Conservation (phyloP, 139 green algal species). For the Asterochloris erici region DNA sequence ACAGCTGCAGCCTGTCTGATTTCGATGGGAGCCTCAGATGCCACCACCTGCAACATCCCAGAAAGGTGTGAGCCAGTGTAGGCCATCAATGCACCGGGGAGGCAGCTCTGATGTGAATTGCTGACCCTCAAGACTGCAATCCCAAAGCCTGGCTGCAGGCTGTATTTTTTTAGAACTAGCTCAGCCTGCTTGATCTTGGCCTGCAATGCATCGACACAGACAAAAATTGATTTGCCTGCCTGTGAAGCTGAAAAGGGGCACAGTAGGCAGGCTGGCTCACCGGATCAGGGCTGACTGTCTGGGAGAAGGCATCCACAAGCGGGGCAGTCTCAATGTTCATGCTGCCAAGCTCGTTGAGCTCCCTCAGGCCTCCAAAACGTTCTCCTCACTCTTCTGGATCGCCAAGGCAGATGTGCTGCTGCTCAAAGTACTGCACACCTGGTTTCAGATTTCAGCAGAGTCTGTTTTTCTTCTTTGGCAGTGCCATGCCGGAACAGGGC, state of each 20-base stretch:
- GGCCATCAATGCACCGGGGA: background rate
- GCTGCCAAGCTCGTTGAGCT: too few species aligned
- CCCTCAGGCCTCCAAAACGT: too few species aligned
- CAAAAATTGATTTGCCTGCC: background rate
- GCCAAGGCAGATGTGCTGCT: too few species aligned
- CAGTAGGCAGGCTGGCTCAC: constrained; percentile 20
- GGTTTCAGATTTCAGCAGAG: too few species aligned
- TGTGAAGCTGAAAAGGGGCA: background rate
- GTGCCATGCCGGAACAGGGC: too few species aligned
- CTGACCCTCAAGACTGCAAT: constrained; percentile 71
- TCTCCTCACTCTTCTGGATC: too few species aligned
- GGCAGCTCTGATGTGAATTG: too few species aligned
- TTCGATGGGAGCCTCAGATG: constrained; percentile 52
- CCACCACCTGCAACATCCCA: constrained; percentile 58
- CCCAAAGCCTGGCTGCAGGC: constrained; percentile 65
- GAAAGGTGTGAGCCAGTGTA: background rate
- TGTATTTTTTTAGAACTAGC: constrained; percentile 61
- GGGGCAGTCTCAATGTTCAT: too few species aligned
- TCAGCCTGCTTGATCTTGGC: constrained; percentile 79
- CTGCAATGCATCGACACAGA: constrained; percentile 35
- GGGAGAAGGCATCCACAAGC: constrained; percentile 20
- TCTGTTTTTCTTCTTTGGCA: too few species aligned
- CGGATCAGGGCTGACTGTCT: constrained; percentile 56
- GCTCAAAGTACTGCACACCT: too few species aligned
- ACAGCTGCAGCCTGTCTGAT: constrained; percentile 89